A percentile compares a stretch with the other conserved stretches of the same genome.
Evolutionary conservation across 164 flowering plant genomes (phyloP).

Genomic region (Magnolia changhungtana): DNA sequence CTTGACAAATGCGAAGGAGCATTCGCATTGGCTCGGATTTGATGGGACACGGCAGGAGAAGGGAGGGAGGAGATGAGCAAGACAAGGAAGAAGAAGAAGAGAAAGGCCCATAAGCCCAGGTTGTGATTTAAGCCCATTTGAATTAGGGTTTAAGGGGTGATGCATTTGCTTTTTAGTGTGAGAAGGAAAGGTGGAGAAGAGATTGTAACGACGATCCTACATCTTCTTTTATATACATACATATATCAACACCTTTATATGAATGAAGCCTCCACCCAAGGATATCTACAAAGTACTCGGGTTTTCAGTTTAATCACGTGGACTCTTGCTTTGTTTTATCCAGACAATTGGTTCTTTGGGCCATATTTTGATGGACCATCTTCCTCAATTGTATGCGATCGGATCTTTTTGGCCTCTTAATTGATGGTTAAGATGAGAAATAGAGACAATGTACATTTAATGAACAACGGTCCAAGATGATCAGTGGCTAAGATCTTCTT

Average conservation of each 20-base stretch:
- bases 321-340: background rate
- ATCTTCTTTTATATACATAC: background rate
- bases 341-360: background rate
- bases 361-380: too few relatives aligned
- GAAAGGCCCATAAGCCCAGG: slow-evolving; percentile 8
- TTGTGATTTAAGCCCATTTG: slow-evolving; percentile 28
- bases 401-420: too few relatives aligned
- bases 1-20: background rate
- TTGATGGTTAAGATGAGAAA: too few relatives aligned
- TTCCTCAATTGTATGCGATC: too few relatives aligned
- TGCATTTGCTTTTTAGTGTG: slow-evolving; percentile 13
- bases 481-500: background rate
- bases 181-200: background rate
- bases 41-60: background rate
- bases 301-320: background rate
- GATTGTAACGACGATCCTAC: slow-evolving; percentile 5
- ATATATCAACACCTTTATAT: background rate
- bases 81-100: slow-evolving; percentile 13
- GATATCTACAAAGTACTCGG: background rate
- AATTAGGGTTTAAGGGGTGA: slow-evolving; percentile 5
- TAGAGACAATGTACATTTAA: too few relatives aligned
- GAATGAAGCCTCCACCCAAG: background rate
- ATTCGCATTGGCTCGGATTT: background rate
- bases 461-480: background rate
- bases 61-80: background rate